Conservation (phyloP, 2,329 filamentous ascomycete species). For the Monilinia fructigena region DNA sequence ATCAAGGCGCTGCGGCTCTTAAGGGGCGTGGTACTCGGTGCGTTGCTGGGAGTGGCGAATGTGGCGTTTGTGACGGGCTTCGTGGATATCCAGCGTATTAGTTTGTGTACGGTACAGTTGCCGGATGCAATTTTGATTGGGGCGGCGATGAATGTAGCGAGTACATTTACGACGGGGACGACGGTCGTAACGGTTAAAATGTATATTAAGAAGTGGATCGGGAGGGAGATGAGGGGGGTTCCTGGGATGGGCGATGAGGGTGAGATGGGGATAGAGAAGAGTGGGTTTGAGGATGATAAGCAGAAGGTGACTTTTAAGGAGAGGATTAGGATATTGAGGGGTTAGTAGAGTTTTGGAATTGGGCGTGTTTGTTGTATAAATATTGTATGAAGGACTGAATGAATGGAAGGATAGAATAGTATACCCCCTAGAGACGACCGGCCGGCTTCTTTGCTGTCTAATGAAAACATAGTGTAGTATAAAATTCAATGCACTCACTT, state of each 20-base stretch:
- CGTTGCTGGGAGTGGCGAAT: rapidly evolving
- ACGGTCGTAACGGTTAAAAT: slow-evolving; percentile 5
- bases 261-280: not conserved
- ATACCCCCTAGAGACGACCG: no score
- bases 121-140: slow-evolving; percentile 17
- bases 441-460: no score
- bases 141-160: not conserved
- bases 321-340: slow-evolving; percentile 9
- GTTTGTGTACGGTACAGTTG: slow-evolving; percentile 16
- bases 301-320: slow-evolving; percentile 4
- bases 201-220: slow-evolving; percentile 4
- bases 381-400: no score
- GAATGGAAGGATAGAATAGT: no score
- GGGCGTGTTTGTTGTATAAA: no score
- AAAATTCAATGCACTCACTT: no score
- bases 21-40: not conserved
- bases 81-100: slow-evolving; percentile 13
- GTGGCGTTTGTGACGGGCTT: slow-evolving; percentile 6
- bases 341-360: not conserved
- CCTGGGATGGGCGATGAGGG: not conserved
- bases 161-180: not conserved
- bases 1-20: not conserved
- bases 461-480: no score
- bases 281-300: slow-evolving; percentile 4
- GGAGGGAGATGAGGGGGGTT: not conserved